These are phyloP conservation scores for Striga hermonthica DNA, from an alignment of 305 asterid species.

Conservation along the genomic window DNA sequence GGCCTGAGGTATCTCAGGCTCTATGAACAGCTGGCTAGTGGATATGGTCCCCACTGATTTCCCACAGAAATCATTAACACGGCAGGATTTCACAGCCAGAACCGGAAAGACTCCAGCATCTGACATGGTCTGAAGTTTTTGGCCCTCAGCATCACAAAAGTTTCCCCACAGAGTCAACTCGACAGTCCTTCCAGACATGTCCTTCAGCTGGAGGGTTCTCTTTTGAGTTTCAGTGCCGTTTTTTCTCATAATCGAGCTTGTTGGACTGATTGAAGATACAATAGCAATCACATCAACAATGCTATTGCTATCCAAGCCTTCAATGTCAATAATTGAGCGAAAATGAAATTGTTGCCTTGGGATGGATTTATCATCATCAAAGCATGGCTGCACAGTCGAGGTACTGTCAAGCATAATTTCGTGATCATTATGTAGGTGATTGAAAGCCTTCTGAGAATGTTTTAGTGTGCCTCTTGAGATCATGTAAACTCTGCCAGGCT, in stretches of 20 bases:
- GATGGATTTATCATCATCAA: constrained; percentile 67
- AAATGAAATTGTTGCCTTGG: constrained; percentile 83
- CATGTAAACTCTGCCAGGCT: constrained; percentile 67
- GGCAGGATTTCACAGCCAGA: constrained; percentile 79
- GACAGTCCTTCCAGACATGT: constrained; percentile 69
- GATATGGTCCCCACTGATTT: constrained; percentile 60
- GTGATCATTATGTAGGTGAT: constrained; percentile 78
- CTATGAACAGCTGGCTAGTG: constrained; percentile 62
- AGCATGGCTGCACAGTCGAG: constrained; percentile 70
- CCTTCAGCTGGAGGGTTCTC: constrained; percentile 80
- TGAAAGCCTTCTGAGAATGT: constrained; percentile 71
- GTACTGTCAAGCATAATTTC: constrained; percentile 69
- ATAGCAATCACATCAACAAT: constrained; percentile 77
- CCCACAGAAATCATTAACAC: constrained; percentile 57
- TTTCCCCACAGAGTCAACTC: constrained; percentile 88
- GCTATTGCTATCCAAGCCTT: constrained; percentile 59
- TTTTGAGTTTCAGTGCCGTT: constrained; percentile 77
- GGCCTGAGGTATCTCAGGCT: constrained; percentile 87
- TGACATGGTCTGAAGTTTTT: constrained; percentile 64
- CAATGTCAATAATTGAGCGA: constrained; percentile 68
- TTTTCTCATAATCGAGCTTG: constrained; percentile 76
- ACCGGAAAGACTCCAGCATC: constrained; percentile 79
- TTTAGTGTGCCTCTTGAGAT: constrained; percentile 69
- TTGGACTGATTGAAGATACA: constrained; percentile 66
- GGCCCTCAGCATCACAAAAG: constrained; percentile 80